Base-by-base conservation (phyloP, 2,329 filamentous ascomycete species). In the Nannizziopsis barbatae region DNA sequence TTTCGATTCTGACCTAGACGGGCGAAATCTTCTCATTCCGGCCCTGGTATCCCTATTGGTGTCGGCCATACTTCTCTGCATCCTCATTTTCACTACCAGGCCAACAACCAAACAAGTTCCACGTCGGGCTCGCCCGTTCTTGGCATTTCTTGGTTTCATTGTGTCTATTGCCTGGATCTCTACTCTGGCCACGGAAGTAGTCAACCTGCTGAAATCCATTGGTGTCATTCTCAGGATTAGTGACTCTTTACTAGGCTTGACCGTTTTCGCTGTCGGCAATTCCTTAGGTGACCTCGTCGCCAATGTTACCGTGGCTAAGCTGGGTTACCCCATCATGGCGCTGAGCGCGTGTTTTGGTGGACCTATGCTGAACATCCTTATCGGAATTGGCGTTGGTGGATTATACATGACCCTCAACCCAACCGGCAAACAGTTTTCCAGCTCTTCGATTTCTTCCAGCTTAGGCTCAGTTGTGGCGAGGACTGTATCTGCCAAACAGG, bases 261-360 rank as follows among this genome's bases (percentile, higher is more conserved):
- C 92, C 12, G 83, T 98, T 47, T 98, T 98, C 64, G 92, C 92
- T 2, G 87, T 95, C 31, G 92, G 92, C 22, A 98, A 98, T 66
- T 94, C 86, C 7, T 75, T 96, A 7, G 90, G 92, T 33, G 92
- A 98, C 60, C 74, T 98, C 12, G 87, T 98, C 8, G 90, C 92
- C 12, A 85, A 98, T 62, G 85, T 96, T 47, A 98, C 92, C 0
- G 85, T 98, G 33, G 92, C 92, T 3, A 80, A 86, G 31, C 78
- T 98, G 2, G 92, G 92, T 2, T 95, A 89, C 65, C 92, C 92
- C 0, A 88, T 98, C 53, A 98, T 98, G 92, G 92, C 92, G 0
- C 69, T 84, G 36, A 89, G 86, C 31, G 92, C 92, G 3, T 98
- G 92, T 63, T 95, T 98, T 63, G 92, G 92, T n/a, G 93, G 92